Conservation (phyloP, 495 filamentous ascomycete species). For the Bombardia bombarda region DNA sequence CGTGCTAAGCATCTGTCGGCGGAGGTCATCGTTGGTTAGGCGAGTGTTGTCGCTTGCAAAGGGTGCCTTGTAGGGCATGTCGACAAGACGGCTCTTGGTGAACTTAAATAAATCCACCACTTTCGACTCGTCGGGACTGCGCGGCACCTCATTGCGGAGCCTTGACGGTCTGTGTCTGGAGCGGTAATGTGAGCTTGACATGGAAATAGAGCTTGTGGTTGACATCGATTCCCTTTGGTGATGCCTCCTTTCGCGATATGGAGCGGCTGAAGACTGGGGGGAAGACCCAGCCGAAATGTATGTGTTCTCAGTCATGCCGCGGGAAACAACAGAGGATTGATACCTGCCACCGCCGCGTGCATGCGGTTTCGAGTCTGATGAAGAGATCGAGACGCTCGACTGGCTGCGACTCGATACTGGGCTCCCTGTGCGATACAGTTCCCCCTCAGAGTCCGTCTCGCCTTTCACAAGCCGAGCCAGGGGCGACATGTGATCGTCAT, state of each 20-base stretch:
- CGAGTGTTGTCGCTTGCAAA: conserved; percentile 52
- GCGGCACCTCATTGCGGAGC: conserved; percentile 73
- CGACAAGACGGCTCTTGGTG: conserved; percentile 62
- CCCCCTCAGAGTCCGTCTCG: conserved; percentile 43
- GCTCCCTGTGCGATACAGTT: conserved; percentile 52
- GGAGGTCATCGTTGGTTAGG: conserved; percentile 75
- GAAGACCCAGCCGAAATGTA: conserved; percentile 58
- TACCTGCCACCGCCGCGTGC: conserved; percentile 27
- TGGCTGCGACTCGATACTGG: conserved; percentile 58
- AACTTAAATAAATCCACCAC: conserved; percentile 62
- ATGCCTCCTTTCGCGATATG: conserved; percentile 30
- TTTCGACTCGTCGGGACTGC: conserved; percentile 49
- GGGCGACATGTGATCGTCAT: conserved; percentile 58
- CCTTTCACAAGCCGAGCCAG: conserved; percentile 55
- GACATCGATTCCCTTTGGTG: conserved; percentile 50
- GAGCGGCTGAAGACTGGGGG: conserved; percentile 31
- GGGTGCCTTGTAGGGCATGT: conserved; percentile 68
- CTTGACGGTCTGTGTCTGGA: conserved; percentile 58
- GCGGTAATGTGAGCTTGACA: conserved; percentile 51
- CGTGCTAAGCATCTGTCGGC: conserved; percentile 83
- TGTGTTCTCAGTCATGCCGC: conserved; percentile 47
- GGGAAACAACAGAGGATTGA: conserved; percentile 39
- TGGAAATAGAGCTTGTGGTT: conserved; percentile 51
- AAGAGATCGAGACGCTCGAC: conserved; percentile 52
- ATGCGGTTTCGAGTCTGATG: conserved; percentile 35